Evolutionary conservation across 2,329 filamentous ascomycete species (phyloP).

Genomic region (Fusarium xylarioides): DNA sequence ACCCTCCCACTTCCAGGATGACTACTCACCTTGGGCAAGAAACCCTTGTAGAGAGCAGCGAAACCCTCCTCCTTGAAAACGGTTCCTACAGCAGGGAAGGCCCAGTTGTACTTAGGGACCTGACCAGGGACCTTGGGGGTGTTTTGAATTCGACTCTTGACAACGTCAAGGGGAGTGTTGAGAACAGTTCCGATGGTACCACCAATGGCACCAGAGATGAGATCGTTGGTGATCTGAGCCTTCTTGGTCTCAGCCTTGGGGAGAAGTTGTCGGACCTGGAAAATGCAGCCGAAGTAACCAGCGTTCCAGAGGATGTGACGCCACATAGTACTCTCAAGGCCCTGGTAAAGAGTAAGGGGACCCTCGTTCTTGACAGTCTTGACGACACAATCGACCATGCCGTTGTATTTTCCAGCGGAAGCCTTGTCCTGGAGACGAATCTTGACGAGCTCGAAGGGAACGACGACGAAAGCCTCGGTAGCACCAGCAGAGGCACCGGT

Average conservation of each 20-base stretch:
- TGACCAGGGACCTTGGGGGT: slow-evolving; percentile 82
- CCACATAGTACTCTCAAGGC: slow-evolving; percentile 96
- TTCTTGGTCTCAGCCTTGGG: slow-evolving; percentile 84
- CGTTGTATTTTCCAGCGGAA: slow-evolving; percentile 86
- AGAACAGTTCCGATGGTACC: slow-evolving; percentile 89
- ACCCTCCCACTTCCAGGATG: neutral
- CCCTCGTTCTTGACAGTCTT: slow-evolving; percentile 90
- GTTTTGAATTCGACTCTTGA: slow-evolving; percentile 99
- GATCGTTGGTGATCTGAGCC: slow-evolving; percentile 84
- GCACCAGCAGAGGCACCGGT: slow-evolving; percentile 95
- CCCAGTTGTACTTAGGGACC: slow-evolving; percentile 98
- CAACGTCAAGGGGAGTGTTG: slow-evolving; percentile 96
- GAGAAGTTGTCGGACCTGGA: slow-evolving; percentile 88
- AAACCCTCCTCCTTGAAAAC: slow-evolving; percentile 96
- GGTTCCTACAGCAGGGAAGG: slow-evolving; percentile 84
- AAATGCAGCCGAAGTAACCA: slow-evolving; percentile 98
- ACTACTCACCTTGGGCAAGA: slow-evolving; percentile 91
- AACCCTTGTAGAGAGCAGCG: slow-evolving; percentile 93
- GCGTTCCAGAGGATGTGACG: slow-evolving; percentile 90
- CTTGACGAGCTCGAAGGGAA: slow-evolving; percentile 98
- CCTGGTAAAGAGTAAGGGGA: slow-evolving; percentile 90
- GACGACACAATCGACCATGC: slow-evolving; percentile 79
- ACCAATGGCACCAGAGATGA: slow-evolving; percentile 86
- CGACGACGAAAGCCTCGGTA: slow-evolving; percentile 95
- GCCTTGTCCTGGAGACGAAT: slow-evolving; percentile 97